Evolutionary conservation across 2,329 filamentous ascomycete species (phyloP).

Genomic region (Fusarium bulbicola): DNA sequence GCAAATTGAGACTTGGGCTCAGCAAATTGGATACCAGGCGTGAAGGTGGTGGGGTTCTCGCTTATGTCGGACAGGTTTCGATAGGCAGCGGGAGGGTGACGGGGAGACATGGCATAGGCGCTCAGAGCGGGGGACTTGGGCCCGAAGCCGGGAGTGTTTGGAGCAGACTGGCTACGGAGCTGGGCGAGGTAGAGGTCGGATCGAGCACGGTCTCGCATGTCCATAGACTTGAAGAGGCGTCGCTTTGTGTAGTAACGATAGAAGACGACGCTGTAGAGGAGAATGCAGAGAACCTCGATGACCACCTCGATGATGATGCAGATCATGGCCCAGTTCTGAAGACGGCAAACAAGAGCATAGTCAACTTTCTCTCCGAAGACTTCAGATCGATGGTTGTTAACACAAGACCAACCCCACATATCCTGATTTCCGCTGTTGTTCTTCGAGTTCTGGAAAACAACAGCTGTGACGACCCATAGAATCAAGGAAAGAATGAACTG

Average conservation of each 20-base stretch:
- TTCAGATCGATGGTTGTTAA: slow-evolving; percentile 81
- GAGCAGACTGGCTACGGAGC: slow-evolving; percentile 84
- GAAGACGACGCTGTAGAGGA: slow-evolving; percentile 93
- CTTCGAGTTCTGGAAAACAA: slow-evolving; percentile 81
- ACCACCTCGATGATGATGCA: slow-evolving; percentile 98
- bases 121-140: slow-evolving; percentile 67
- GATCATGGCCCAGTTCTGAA: slow-evolving; percentile 93
- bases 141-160: slow-evolving; percentile 91
- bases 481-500: slow-evolving; percentile 87
- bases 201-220: slow-evolving; percentile 90
- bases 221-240: slow-evolving; percentile 95
- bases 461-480: slow-evolving; percentile 91
- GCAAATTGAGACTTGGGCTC: slow-evolving; percentile 72
- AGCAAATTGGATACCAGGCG: slow-evolving; percentile 63
- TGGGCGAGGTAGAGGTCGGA: slow-evolving; percentile 94
- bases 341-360: slow-evolving; percentile 90
- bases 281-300: slow-evolving; percentile 88
- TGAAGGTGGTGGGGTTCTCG: slow-evolving; percentile 60
- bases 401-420: slow-evolving; percentile 98
- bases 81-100: slow-evolving; percentile 67
- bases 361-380: slow-evolving; percentile 83
- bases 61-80: slow-evolving; percentile 59
- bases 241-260: slow-evolving; percentile 98
- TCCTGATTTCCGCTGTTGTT: slow-evolving; percentile 79
- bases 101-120: slow-evolving; percentile 65